Evolutionary conservation across 1,139 yeast species (phyloP), one percentile per base, ranked within the genome.

Genomic region (Candida freyschussii): DNA sequence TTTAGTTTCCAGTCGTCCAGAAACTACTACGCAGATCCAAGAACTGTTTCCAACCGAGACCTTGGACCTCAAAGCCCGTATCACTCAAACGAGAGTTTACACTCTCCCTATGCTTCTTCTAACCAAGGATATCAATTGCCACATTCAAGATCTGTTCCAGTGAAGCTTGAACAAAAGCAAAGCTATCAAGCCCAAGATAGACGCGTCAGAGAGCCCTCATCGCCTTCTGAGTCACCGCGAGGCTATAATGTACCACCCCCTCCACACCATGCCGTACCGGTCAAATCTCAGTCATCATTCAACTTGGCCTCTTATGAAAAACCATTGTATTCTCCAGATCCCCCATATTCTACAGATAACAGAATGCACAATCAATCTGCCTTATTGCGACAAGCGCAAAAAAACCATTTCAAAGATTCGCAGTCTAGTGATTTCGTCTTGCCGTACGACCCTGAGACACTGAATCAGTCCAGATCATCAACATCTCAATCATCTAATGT

Each of bases 381-480:
- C 2, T 13, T 37, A 2, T 16, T 33, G 13, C 36, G 32, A 28
- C 41, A 37, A 20, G 37, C 39, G 5, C 36, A 36, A 6, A 41
- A 37, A 17, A 34, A 36, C 22, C 29, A 40, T 13, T 28, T 27
- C 29, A 27, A 34, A 17, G 33, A 30, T 17, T 39, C 45, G 2
- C 34, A 42, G 10, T 28, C 41, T 2, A 37, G 37, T 24, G 51
- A 48, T 7, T 52, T 50, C 26, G 41, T 47, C 15, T 39, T 37
- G 1, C 58, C 58, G 5, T 53, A 53, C 33, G 56, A 52, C 30
- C 56, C 56, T 9, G 53, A 53, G 12, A 44, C 52, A 2, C 30
- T 52, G 17, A 46, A 44, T 19, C 55, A 50, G 29, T 49, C 55
- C 7, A 43, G 36, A 24, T 46, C 53, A 8, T 39, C 50, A 2